Base-by-base conservation (phyloP, 768 basidiomycete species). In the Myochromella boudieri region DNA sequence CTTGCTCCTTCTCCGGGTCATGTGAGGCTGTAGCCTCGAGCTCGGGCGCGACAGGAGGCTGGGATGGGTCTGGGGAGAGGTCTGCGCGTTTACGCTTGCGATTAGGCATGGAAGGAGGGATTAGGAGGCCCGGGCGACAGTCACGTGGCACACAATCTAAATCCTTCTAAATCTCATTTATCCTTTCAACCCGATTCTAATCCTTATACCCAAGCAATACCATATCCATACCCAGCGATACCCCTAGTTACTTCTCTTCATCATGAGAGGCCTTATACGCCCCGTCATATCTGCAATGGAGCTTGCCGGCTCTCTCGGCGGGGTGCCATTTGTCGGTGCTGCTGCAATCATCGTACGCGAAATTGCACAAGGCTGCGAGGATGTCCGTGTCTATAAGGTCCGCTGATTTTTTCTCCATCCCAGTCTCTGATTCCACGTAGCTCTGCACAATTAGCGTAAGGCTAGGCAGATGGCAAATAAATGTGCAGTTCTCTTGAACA, bases 11-110 rank as follows among this genome's bases (percentile, higher is more conserved):
- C 56, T 78, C 72, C 18, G 54, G 59, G 36, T 52, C 56, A 50
- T 53, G 54, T 51, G 42, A 51, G 7, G 42, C 46, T 17, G 46
- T 52, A 17, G 20, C 33, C 10, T 55, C 25, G 22, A 24, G 25
- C 6, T 25, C 25, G 32, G 29, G 42, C 25, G 26, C 41, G 45
- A 46, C 21, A 44, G 55, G 47, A 21, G 58, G 60, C 6, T 56
- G 46, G 14, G 61, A 63, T 22, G 62, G 59, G 34, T 65, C 63
- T 12, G 61, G 56, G 33, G 70, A 68, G 2, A 66, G 66, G 36
- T 74, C 68, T n/a, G 72, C 68, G 27, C 74, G 74, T 57, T 67
- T 75, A 52, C 80, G 71, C 60, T 80, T 81, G 53, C 75, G 72
- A 24, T 66, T 54, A 15, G 67, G 62, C 69, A 68, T 69, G n/a